These are phyloP conservation scores for Ganoderma resinaceum DNA, from an alignment of 1,284 basidiomycete genomes.

Conservation along the genomic window DNA sequence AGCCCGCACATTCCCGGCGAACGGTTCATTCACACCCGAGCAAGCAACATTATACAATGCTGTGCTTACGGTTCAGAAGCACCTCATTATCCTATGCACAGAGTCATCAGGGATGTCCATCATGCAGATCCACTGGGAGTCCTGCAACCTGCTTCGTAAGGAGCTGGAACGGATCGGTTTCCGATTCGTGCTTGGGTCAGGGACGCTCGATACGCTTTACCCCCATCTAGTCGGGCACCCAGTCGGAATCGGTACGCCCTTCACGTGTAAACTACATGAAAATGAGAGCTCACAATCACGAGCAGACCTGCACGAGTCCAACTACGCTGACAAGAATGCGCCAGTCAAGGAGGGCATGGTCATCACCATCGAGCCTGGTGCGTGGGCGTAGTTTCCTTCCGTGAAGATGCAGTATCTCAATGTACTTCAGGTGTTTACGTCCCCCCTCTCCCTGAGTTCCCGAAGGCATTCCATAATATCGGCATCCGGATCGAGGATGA, in stretches of 20 bases:
- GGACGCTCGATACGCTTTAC: slow-evolving; percentile 82
- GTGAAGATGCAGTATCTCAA: background rate
- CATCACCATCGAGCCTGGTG: slow-evolving; percentile 85
- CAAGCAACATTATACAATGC: slow-evolving; percentile 92
- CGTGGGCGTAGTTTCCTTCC: slow-evolving; percentile 24
- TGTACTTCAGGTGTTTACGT: slow-evolving; percentile 76
- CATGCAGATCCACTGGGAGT: slow-evolving; percentile 82
- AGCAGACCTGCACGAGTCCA: slow-evolving; percentile 83
- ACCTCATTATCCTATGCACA: slow-evolving; percentile 67
- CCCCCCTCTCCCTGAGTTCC: slow-evolving; percentile 78
- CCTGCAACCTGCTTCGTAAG: slow-evolving; percentile 70
- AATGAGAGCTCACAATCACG: slow-evolving; percentile 19
- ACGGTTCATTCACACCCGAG: slow-evolving; percentile 79
- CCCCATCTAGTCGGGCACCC: slow-evolving; percentile 91
- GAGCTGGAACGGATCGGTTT: slow-evolving; percentile 91
- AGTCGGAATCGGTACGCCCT: slow-evolving; percentile 76
- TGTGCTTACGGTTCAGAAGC: slow-evolving; percentile 80
- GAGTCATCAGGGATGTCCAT: slow-evolving; percentile 64
- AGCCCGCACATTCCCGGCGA: slow-evolving; percentile 91
- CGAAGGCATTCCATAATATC: slow-evolving; percentile 86
- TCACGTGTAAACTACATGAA: slow-evolving; percentile 3
- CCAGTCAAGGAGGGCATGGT: slow-evolving; percentile 82
- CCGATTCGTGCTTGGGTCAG: slow-evolving; percentile 50
- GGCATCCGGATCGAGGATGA: slow-evolving; percentile 95
- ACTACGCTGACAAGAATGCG: slow-evolving; percentile 52